A percentile compares a stretch with the other conserved stretches of the same genome.
These are phyloP conservation scores for Sporothrix pseudoabietina DNA, from an alignment of 2,329 filamentous ascomycete species.

Conservation along the genomic window DNA sequence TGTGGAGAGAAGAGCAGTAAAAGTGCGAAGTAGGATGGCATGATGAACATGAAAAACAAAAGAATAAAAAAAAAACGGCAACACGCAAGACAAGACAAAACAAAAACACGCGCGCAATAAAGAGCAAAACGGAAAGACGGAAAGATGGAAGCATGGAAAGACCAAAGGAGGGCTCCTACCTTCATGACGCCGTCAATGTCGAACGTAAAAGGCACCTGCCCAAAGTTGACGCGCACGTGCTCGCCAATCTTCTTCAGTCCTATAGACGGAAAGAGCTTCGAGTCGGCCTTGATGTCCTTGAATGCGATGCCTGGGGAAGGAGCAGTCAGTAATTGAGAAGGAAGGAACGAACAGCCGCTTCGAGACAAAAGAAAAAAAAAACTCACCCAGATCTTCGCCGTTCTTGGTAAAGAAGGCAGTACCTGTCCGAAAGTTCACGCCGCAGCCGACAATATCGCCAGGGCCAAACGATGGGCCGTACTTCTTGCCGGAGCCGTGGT, in stretches of 20 bases:
- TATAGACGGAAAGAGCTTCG: slow-evolving; percentile 66
- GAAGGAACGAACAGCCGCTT: neutral
- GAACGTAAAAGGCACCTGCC: slow-evolving; percentile 77
- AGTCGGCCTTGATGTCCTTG: slow-evolving; percentile 59
- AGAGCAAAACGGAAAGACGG: neutral
- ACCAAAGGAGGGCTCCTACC: slow-evolving; percentile 51
- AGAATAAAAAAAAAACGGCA: neutral
- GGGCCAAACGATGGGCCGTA: slow-evolving; percentile 60
- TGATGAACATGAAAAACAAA: neutral
- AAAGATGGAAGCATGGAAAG: neutral
- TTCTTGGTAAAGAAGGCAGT: slow-evolving; percentile 72
- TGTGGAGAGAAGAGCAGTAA: neutral
- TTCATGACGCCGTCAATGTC: slow-evolving; percentile 86
- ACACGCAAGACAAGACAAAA: neutral
- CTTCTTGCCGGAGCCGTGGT: slow-evolving; percentile 57
- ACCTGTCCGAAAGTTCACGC: slow-evolving; percentile 65
- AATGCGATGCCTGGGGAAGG: slow-evolving; percentile 65
- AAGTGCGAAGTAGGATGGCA: neutral
- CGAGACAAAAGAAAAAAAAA: neutral
- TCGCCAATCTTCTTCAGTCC: slow-evolving; percentile 68
- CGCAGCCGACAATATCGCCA: slow-evolving; percentile 64
- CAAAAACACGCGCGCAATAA: neutral
- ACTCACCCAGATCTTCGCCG: slow-evolving; percentile 57
- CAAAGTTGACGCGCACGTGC: slow-evolving; percentile 65
- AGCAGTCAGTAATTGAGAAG: neutral